These are phyloP conservation scores for Pseudocercospora crystallina DNA, from an alignment of 2,329 filamentous ascomycete genomes.

Conservation along the genomic window DNA sequence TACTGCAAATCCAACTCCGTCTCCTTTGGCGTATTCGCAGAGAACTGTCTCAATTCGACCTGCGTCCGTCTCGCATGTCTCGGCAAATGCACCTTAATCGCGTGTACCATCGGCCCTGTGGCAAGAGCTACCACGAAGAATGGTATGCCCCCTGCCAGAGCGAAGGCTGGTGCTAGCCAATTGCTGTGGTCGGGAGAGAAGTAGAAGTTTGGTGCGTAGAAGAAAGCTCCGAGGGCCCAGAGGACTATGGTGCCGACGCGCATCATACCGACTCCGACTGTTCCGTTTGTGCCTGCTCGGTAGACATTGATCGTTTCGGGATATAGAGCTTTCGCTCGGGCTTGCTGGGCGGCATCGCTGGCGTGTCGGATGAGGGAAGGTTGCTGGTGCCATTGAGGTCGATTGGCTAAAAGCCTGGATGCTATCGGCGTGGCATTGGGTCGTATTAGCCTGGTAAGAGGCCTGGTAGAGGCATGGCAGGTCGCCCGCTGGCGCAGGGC, in stretches of 20 bases:
- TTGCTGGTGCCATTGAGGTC: background rate
- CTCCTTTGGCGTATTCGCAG: constrained; percentile 46
- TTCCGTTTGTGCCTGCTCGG: constrained; percentile 68
- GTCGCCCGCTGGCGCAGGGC: constrained; percentile 15
- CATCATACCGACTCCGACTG: constrained; percentile 66
- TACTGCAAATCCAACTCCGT: constrained; percentile 42
- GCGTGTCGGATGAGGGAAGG: background rate
- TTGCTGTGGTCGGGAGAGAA: constrained; percentile 42
- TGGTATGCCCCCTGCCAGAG: constrained; percentile 61
- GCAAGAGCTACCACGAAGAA: constrained; percentile 64
- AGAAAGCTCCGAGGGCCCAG: constrained; percentile 61
- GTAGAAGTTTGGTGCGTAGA: constrained; percentile 61
- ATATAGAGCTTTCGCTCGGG: constrained; percentile 37
- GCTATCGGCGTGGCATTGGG: background rate
- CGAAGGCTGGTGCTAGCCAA: constrained; percentile 45
- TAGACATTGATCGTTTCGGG: constrained; percentile 67
- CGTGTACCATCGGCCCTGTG: constrained; percentile 69
- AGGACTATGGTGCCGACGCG: constrained; percentile 71
- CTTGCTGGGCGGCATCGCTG: background rate
- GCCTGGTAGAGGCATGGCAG: background rate
- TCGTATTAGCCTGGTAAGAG: background rate
- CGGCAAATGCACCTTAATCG: constrained; percentile 69
- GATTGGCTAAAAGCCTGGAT: background rate
- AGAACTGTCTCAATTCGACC: constrained; percentile 53
- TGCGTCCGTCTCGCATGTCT: constrained; percentile 62